Conservation (phyloP, 2,329 filamentous ascomycete genomes). For the Thielaviopsis punctulata region DNA sequence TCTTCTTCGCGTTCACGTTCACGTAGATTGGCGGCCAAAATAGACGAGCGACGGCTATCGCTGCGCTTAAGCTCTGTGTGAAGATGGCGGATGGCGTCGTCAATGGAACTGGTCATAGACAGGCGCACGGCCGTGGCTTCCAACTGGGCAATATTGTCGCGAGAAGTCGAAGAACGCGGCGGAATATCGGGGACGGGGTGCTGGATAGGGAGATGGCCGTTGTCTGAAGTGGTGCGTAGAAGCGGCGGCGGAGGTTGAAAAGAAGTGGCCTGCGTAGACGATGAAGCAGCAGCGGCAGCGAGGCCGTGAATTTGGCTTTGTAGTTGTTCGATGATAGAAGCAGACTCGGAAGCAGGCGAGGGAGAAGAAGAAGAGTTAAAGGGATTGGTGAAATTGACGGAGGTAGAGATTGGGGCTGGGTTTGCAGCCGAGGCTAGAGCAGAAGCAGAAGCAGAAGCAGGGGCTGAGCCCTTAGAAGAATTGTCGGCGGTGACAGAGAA, state of each 20-base stretch:
- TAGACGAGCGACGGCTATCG: slow-evolving; percentile 49
- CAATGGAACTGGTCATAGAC: slow-evolving; percentile 58
- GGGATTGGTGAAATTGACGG: background rate
- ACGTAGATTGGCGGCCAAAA: slow-evolving; percentile 32
- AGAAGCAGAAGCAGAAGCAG: too few relatives aligned
- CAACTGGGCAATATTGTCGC: slow-evolving; percentile 53
- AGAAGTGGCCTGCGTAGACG: background rate
- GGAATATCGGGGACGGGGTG: slow-evolving; percentile 47
- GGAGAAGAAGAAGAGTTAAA: slow-evolving; percentile 4
- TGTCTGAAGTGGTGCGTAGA: slow-evolving; percentile 28
- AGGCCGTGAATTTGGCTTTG: slow-evolving; percentile 9
- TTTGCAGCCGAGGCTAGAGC: background rate
- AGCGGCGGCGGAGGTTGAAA: slow-evolving; percentile 23
- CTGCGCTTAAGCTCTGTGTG: slow-evolving; percentile 53
- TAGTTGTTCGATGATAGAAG: slow-evolving; percentile 13
- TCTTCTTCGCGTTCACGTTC: slow-evolving; percentile 12
- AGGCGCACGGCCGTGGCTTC: slow-evolving; percentile 61
- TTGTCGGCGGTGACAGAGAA: too few relatives aligned
- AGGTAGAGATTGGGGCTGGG: slow-evolving; percentile 3
- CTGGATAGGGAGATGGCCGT: slow-evolving; percentile 27
- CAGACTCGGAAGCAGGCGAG: slow-evolving; percentile 3
- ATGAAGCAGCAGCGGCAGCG: background rate
- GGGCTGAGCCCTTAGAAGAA: too few relatives aligned
- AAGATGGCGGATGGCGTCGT: slow-evolving; percentile 58
- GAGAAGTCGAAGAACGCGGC: slow-evolving; percentile 42